Base-by-base conservation (phyloP, 2,329 filamentous ascomycete genomes). In the Sclerotinia minor region DNA sequence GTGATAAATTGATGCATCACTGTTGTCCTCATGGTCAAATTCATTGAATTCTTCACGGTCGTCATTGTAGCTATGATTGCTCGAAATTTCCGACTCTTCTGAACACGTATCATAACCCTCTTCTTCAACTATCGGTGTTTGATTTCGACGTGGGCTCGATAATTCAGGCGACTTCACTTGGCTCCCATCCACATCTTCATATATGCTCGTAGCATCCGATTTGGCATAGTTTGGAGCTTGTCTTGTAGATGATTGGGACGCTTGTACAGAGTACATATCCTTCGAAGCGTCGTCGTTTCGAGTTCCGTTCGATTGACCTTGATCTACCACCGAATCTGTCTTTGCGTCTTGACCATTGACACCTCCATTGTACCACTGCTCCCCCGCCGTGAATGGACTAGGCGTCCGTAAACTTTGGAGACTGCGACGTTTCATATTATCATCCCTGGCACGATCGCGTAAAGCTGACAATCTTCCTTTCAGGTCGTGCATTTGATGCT, bases 381-480 rank as follows among this genome's bases (percentile, higher is more conserved):
- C 76, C 26, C 75, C 77, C 32, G 71, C 75, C 41, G 77, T 78
- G 45, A 78, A 77, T 1, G 77, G 76, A 87, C 84, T 55, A 82
- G 88, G 76, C 81, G 89, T 35, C 52, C 87, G 82, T 68, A 89
- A 76, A 72, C 82, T 88, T 71, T 88, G 84, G 61, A 88, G 76
- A 76, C 87, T 90, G 64, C 84, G 83, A 66, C 89, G 82, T 69
- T 84, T 83, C 72, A 90, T 78, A 67, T 82, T 85, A 71, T 91
- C 89, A 72, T 89, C 87, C 64, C 87, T 83, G 13, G 87, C 85
- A 69, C 85, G 84, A 70, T 88, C 84, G 73, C 87, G 86, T 49
- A 92, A 77, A n/a, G 82, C 85, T 6, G 88, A 89, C 49, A 91
- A 87, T 69, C 87, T 87, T 69, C 86, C 87, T 74, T 88, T 88